Base-by-base conservation (phyloP, 176 grass and related monocot genomes). In the Oryza meyeriana region DNA sequence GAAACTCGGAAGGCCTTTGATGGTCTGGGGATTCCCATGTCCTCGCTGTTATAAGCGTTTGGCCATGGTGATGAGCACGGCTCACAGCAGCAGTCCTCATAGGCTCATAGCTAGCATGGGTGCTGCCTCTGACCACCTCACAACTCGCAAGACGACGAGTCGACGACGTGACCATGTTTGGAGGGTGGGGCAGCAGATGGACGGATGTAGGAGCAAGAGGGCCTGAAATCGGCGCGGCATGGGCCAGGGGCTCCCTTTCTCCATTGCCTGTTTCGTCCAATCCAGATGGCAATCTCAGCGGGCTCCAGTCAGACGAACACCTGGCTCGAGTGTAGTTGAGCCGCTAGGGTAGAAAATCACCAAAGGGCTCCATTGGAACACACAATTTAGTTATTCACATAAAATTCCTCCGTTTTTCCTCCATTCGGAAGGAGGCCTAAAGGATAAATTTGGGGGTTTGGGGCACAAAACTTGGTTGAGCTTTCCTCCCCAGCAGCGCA, bases 111-210 rank as follows among this genome's bases (percentile, higher is more conserved):
- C 8, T 59, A 22, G 18, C 7, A 55, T 18, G 5, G 62, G 17
- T 14, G 62, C 81, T 45, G 61, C 61, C 42, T 73, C 36, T 40
- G 14, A 52, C 36, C 34, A 69, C 61, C 58, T 74, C 87, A 55
- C 70, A 38, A 11, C 50, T n/a, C 50, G 11, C 55, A 25, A 59
- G 29, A 25, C 16, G 35, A 44, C 81, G 30, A 33, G 55, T 80
- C 24, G 39, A 74, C 30, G 45, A 68, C 48, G 61, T 84, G 75
- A 18, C n/a, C 4, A 24, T 85, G 81, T 79, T 73, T 45, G 22
- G 27, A 55, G 1, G 26, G 47, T 75, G 77, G 70, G 70, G 61
- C 33, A 73, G 1, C 45, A 61, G 67, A 81, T 8, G 61, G 2
- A 75, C 33, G 69, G 33, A 16, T 24, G 59, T 26, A 68, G 59